phyloP scores from a whole-genome alignment of 352 stramenopile species.

The Phytophthora citricola region DNA sequence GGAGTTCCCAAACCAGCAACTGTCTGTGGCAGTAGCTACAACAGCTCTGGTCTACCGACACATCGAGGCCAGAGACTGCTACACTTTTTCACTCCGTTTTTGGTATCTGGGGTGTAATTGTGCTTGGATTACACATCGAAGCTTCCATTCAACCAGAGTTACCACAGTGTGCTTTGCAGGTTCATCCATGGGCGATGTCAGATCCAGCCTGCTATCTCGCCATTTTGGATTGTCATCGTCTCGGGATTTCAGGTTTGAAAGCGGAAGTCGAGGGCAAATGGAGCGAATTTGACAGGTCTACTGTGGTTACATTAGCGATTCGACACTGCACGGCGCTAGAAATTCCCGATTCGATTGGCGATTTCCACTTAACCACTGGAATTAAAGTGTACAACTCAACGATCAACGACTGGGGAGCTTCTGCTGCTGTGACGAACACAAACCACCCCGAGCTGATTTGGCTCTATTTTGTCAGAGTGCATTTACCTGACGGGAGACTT shows the following conservation, averaged over 20 bases:
- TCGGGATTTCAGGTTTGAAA: slow-evolving; percentile 10
- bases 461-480: slow-evolving; percentile 33
- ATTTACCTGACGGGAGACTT: slow-evolving; percentile 14
- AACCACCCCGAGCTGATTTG: slow-evolving; percentile 28
- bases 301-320: slow-evolving; percentile 31
- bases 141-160: slow-evolving; percentile 13
- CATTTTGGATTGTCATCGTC: slow-evolving; percentile 34
- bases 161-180: slow-evolving; percentile 32
- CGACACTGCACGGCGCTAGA: slow-evolving; percentile 35
- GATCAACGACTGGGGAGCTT: slow-evolving; percentile 27
- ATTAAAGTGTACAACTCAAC: slow-evolving; percentile 54
- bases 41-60: neutral
- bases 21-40: neutral
- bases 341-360: slow-evolving; percentile 23
- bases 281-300: slow-evolving; percentile 23
- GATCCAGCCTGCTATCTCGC: slow-evolving; percentile 36
- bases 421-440: slow-evolving; percentile 34
- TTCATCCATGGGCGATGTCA: slow-evolving; percentile 28
- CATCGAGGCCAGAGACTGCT: slow-evolving; percentile 1
- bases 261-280: slow-evolving; percentile 22
- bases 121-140: slow-evolving; percentile 34
- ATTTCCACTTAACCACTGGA: slow-evolving; percentile 26
- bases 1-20: neutral
- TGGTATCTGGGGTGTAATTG: slow-evolving; percentile 20
- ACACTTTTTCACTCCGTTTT: slow-evolving; percentile 1